Evolutionary conservation across 306 rosid species (phyloP), one percentile per base, ranked within the genome.

Genomic region (Erythrophleum fordii): DNA sequence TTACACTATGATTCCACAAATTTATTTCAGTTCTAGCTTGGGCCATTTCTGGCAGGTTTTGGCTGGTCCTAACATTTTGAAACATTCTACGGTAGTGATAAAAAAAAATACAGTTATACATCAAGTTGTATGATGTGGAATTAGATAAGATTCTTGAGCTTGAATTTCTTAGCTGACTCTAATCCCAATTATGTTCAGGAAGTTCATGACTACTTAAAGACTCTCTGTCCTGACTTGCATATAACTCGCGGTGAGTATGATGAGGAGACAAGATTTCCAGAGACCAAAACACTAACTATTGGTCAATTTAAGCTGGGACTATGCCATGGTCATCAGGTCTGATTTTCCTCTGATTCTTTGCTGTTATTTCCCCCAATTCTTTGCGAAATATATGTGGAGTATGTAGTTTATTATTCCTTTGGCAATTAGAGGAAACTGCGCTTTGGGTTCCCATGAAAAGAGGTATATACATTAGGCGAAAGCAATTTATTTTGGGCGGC

Each of bases 271-370:
- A 83, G 69, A 79, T 95, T 93, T 87, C 99, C 98, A 1, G 99
- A 95, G 93, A 93, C 97, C 72, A 95, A 95, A 83, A 93, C 98
- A n/a, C 92, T 95, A 74, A 95, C 97, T 29, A 95, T 95, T 42
- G 98, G 98, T 59, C 98, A 95, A 83, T 95, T 95, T 86, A 95
- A 95, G 91, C 85, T 95, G 79, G 98, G 98, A 77, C 52, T 95
- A 13, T 92, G 98, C 76, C 98, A 95, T 86, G 98, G 98, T 80
- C 98, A 95, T 90, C 98, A 95, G 97, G 98, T 95, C 68, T 84
- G 86, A 5, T 81, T 70, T 53, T 28, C 34, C 8, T 31, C 28
- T 76, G 17, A 37, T 61, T 78, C 60, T 29, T 37, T 37, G 20
- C 6, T 66, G 12, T 31, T 58, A 26, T 39, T 22, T 66, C 22